Evolutionary conservation across 129 eudicot species (phyloP), one percentile per base, ranked within the genome.

Genomic region (Rutidosis leptorrhynchoides): DNA sequence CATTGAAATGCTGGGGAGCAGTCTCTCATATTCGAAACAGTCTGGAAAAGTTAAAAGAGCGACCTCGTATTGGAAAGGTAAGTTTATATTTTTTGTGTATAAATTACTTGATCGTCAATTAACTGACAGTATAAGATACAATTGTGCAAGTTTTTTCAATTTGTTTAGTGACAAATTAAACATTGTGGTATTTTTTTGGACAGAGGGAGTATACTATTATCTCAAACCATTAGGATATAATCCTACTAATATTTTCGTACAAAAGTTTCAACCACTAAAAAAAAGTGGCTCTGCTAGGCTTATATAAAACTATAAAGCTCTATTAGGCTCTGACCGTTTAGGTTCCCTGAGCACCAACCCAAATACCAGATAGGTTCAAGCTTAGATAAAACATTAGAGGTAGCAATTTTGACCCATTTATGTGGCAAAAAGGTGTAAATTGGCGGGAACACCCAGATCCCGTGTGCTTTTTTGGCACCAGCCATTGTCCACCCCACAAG

Each of bases 21-120:
- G 99, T 94, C 32, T 94, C 99, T 59, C 99, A 94, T 79, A 78
- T 94, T 58, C 85, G 99, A 26, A 84, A 73, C 85, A 89, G 90
- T 68, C 83, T 94, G 45, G 83, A 71, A 69, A 94, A 84, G 51
- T 57, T 65, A 46, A 94, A 94, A 77, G 99, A 94, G 76, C 82
- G 99, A 25, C 99, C 99, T 30, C 83, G 99, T 67, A 94, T 94
- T 25, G 99, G 99, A 42, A 94, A 94, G 95, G 99, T 93, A 80
- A 33, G 1, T 17, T 67, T 43, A 43, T 57, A 49, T 72, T 61
- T 49, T n/a, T 7, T 19, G 5, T n/a, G 6, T 17, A 4, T 49
- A 17, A 49, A 8, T 20, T 49, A 49, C 55, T 19, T 49, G 55
- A 16, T 40, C 6, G 46, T 40, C n/a, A 5, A 40, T 12, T 49